A percentile compares a stretch with the other conserved stretches of the same genome.
Conservation (phyloP, 148 eudicot species). For the Simmondsia chinensis region DNA sequence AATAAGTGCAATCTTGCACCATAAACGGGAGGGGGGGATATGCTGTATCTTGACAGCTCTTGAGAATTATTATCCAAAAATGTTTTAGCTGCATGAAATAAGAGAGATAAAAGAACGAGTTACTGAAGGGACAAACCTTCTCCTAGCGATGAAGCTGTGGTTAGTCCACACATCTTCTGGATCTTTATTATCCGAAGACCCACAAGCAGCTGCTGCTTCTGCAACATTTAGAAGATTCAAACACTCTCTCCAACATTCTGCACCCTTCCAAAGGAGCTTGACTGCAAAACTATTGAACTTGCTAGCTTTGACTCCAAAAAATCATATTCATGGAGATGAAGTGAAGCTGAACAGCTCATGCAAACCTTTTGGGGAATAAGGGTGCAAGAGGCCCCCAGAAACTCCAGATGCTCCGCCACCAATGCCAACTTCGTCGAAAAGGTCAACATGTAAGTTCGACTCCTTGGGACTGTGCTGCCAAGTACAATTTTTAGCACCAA, state of each 20-base stretch:
- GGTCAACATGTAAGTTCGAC: constrained; percentile 40
- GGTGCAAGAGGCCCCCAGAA: constrained; percentile 96
- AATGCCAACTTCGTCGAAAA: constrained; percentile 85
- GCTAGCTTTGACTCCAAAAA: too few species aligned
- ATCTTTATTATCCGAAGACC: constrained; percentile 7
- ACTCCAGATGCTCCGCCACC: constrained; percentile 99
- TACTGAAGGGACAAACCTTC: constrained; percentile 33
- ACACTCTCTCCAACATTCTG: constrained; percentile 80
- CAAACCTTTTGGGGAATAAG: constrained; percentile 92
- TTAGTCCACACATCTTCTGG: constrained; percentile 7
- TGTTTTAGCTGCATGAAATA: background rate
- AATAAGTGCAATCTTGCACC: too few species aligned
- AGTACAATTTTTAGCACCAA: too few species aligned
- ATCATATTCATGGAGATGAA: too few species aligned
- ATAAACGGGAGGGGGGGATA: too few species aligned
- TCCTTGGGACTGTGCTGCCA: constrained; percentile 72
- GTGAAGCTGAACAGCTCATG: too few species aligned
- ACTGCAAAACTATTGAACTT: constrained; percentile 39
- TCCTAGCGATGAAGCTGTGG: constrained; percentile 39
- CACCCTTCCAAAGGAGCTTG: constrained; percentile 87
- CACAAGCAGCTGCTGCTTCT: constrained; percentile 42
- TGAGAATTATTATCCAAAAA: too few species aligned
- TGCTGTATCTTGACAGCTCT: too few species aligned
- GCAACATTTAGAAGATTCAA: constrained; percentile 74
- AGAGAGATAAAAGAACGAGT: background rate